Conservation (phyloP, 345 rosid genomes). For the Gossypium arboreum region DNA sequence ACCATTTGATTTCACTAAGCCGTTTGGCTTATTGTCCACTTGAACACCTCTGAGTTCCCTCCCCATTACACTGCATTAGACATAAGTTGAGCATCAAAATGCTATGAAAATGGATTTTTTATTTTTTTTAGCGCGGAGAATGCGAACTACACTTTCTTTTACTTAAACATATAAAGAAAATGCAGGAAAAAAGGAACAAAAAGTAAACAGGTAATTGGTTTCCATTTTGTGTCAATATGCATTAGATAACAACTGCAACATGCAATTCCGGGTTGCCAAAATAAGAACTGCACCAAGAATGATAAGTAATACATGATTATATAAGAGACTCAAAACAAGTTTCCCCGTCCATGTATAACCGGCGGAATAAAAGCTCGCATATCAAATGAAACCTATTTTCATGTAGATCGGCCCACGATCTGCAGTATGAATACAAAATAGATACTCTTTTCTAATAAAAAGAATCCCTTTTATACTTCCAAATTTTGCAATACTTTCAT, state of each 20-base stretch:
- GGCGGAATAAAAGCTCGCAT: not conserved
- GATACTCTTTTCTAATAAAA: not conserved
- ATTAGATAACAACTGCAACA: not conserved
- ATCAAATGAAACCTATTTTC: not conserved
- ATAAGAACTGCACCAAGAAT: not conserved
- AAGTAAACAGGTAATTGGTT: not conserved
- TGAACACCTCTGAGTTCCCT: constrained; percentile 53
- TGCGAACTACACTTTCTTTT: not conserved
- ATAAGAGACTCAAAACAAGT: not conserved
- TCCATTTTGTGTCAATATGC: not conserved
- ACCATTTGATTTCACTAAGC: constrained; percentile 35
- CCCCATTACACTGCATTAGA: constrained; percentile 68
- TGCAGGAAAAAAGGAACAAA: not conserved
- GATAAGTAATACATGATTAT: not conserved
- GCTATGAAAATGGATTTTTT: constrained; percentile 8
- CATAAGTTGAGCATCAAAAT: constrained; percentile 7
- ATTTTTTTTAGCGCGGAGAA: not conserved
- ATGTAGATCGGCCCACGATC: not conserved
- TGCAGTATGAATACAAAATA: not conserved
- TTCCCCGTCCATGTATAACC: not conserved
- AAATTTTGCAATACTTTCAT: not conserved
- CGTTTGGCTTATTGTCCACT: constrained; percentile 54
- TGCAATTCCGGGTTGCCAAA: not conserved
- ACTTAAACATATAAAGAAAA: too few relatives aligned
- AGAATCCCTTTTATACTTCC: not conserved